phyloP scores from a whole-genome alignment of 2,329 filamentous ascomycete species.

The Aureobasidium uvarum region DNA sequence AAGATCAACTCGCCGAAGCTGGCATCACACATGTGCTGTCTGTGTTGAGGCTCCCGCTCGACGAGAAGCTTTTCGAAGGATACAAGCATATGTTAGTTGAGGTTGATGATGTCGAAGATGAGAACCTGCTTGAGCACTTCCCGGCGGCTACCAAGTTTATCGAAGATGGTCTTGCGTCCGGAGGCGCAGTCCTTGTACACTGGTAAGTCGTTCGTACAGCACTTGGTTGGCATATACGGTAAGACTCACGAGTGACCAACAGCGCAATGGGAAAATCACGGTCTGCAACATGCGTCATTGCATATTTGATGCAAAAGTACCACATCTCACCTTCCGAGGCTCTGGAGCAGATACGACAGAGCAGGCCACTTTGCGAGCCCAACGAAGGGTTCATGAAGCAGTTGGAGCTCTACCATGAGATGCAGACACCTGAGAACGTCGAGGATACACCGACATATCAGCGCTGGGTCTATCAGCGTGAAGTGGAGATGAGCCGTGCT shows the following conservation, averaged over 20 bases:
- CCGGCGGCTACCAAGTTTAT: conserved; percentile 79
- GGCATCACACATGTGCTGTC: conserved; percentile 91
- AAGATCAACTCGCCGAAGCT: conserved; percentile 65
- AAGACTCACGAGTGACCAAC: conserved; percentile 38
- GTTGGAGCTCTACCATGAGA: conserved; percentile 79
- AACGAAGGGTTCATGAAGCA: conserved; percentile 92
- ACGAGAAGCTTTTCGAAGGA: conserved; percentile 57
- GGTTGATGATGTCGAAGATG: conserved; percentile 86
- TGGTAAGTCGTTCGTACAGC: conserved; percentile 54
- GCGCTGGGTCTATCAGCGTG: conserved; percentile 67
- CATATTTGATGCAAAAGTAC: conserved; percentile 70
- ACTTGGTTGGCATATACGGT: not conserved
- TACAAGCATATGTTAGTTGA: conserved; percentile 76
- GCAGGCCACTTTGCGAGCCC: conserved; percentile 76
- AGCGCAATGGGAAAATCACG: conserved; percentile 97
- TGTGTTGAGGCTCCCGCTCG: conserved; percentile 63
- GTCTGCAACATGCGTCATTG: conserved; percentile 78
- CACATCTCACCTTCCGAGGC: conserved; percentile 60
- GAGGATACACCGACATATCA: conserved; percentile 75
- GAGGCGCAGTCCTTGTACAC: conserved; percentile 65
- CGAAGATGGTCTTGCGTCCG: conserved; percentile 64
- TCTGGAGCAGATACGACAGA: conserved; percentile 65
- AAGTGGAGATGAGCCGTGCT: conserved; percentile 65
- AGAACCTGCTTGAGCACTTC: conserved; percentile 80
- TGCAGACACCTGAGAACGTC: conserved; percentile 72